Conservation (phyloP, 2,329 filamentous ascomycete genomes). For the Fusarium paranaense region DNA sequence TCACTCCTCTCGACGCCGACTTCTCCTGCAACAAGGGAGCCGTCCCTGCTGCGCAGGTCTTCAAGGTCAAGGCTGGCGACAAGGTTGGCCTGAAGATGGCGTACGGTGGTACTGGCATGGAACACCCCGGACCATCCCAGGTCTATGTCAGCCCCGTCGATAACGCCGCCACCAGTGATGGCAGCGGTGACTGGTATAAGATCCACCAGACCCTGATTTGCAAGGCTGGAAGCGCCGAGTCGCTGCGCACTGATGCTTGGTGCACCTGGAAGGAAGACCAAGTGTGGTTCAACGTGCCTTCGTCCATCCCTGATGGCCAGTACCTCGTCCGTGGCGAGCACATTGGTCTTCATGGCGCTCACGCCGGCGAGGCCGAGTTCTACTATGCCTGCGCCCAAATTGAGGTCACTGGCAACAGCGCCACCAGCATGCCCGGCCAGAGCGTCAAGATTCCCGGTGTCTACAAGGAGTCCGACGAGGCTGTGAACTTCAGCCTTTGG, state of each 20-base stretch:
- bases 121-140: not conserved
- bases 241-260: not conserved
- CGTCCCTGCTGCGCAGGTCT: not conserved
- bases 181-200: not conserved
- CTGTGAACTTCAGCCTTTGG: not conserved
- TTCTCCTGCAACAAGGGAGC: not conserved
- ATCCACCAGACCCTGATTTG: not conserved
- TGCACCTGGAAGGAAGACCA: not conserved
- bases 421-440: not conserved
- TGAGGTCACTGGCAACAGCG: slow-evolving; percentile 15
- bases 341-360: slow-evolving; percentile 35
- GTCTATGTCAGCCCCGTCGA: not conserved
- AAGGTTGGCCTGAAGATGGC: not conserved
- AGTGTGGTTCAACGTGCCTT: not conserved
- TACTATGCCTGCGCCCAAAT: slow-evolving; percentile 37
- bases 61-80: not conserved
- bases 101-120: not conserved
- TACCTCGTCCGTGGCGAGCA: slow-evolving; percentile 36
- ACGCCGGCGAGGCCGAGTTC: slow-evolving; percentile 32
- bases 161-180: not conserved
- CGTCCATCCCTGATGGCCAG: not conserved
- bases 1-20: not conserved
- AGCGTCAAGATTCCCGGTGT: not conserved
- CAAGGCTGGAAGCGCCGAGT: not conserved
- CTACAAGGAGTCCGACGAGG: not conserved